A percentile compares a stretch with the other conserved stretches of the same genome.
These are phyloP conservation scores for Pseudogymnoascus sp. DNA, from an alignment of 2,329 filamentous ascomycete genomes.

Conservation along the genomic window DNA sequence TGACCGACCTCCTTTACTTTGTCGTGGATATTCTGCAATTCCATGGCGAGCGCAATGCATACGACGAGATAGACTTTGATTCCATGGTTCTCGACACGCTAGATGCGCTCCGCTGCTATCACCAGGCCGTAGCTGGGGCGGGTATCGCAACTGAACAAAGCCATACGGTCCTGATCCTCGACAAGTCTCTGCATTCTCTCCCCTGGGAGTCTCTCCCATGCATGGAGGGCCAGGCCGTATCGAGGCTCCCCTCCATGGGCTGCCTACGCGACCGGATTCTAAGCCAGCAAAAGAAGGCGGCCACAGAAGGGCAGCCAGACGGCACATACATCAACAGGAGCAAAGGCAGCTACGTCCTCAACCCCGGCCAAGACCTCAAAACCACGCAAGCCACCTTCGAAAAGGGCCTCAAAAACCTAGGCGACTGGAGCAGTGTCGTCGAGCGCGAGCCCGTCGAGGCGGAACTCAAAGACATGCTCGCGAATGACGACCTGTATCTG, in stretches of 20 bases:
- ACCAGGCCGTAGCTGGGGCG: conserved; percentile 41
- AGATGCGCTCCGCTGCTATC: conserved; percentile 75
- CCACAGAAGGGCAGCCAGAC: conserved; percentile 16
- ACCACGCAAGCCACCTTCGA: conserved; percentile 73
- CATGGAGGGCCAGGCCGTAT: conserved; percentile 70
- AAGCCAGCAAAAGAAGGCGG: conserved; percentile 16
- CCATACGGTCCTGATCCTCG: conserved; percentile 84
- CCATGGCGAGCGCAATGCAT: conserved; percentile 90
- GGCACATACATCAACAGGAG: conserved; percentile 50
- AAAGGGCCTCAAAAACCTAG: conserved; percentile 55
- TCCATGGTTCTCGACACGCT: conserved; percentile 80
- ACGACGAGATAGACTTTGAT: conserved; percentile 97
- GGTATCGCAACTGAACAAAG: conserved; percentile 33
- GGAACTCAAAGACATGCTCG: conserved; percentile 66
- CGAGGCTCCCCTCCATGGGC: conserved; percentile 78
- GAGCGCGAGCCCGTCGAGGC: conserved; percentile 65
- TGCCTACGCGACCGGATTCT: conserved; percentile 71
- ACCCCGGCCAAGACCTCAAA: conserved; percentile 76
- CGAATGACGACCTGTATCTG: conserved; percentile 63
- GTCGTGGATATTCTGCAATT: conserved; percentile 95
- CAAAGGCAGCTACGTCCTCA: conserved; percentile 73
- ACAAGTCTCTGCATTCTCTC: conserved; percentile 84
- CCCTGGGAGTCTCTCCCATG: conserved; percentile 96
- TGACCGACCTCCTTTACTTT: conserved; percentile 93
- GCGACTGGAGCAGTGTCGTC: conserved; percentile 63